Conservation (phyloP, 306 rosid genomes). For the Prinsepia uniflora region DNA sequence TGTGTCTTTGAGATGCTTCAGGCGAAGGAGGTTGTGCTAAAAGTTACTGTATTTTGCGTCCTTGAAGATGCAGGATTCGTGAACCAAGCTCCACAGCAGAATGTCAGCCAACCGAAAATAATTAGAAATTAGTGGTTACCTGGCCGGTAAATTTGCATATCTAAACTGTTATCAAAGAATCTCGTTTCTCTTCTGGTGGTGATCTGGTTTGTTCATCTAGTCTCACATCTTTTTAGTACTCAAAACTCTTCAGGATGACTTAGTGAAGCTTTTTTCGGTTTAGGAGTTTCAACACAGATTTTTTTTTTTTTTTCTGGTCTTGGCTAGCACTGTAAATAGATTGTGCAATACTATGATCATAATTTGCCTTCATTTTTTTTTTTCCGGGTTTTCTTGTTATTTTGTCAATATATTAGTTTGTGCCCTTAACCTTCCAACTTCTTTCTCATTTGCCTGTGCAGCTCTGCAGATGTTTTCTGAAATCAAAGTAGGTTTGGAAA, state of each 20-base stretch:
- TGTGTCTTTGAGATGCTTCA: conserved; percentile 83
- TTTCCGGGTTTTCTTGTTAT: neutral
- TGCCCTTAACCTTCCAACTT: neutral
- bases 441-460: neutral
- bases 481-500: neutral
- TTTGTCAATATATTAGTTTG: neutral
- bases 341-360: conserved; percentile 39
- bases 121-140: conserved; percentile 42
- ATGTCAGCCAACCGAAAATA: conserved; percentile 39
- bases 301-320: neutral
- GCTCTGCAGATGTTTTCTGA: neutral
- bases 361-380: neutral
- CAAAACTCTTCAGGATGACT: conserved; percentile 41
- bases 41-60: conserved; percentile 71
- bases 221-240: conserved; percentile 39
- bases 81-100: conserved; percentile 40
- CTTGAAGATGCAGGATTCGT: conserved; percentile 46
- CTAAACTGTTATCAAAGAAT: conserved; percentile 35
- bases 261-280: conserved; percentile 23
- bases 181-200: conserved; percentile 31
- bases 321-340: conserved; percentile 58
- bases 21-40: conserved; percentile 64
- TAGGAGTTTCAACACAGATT: conserved; percentile 18
- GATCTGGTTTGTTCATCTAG: conserved; percentile 45
- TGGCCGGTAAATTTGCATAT: conserved; percentile 16